phyloP scores from a whole-genome alignment of 768 basidiomycete genomes.

The Crassisporium funariophilum region DNA sequence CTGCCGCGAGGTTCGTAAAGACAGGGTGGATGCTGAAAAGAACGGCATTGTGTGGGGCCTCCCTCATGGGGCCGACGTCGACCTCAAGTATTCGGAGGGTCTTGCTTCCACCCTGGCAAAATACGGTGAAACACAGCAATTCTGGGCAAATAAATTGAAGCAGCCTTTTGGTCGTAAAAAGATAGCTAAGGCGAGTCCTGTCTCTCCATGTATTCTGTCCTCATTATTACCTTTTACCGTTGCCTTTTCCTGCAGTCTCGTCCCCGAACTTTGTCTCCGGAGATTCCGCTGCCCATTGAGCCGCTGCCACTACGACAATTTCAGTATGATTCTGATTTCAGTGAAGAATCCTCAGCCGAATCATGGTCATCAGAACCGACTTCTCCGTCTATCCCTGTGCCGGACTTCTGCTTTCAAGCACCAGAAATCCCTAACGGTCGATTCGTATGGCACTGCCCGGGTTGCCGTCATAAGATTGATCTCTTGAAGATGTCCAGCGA shows the following conservation, averaged over 20 bases:
- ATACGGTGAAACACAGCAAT: constrained; percentile 31
- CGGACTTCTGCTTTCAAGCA: constrained; percentile 32
- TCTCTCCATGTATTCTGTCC: neutral
- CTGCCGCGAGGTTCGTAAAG: constrained; percentile 31
- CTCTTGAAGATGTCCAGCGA: constrained; percentile 42
- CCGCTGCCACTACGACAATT: constrained; percentile 11
- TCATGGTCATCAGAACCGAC: constrained; percentile 38
- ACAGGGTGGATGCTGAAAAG: constrained; percentile 32
- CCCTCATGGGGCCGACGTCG: constrained; percentile 17
- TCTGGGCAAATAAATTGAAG: constrained; percentile 33
- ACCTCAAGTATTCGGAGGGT: constrained; percentile 2
- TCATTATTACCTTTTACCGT: neutral
- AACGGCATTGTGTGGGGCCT: constrained; percentile 33
- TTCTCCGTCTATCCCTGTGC: constrained; percentile 32
- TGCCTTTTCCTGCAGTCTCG: too few relatives aligned
- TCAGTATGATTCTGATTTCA: constrained; percentile 60
- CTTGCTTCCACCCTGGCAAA: constrained; percentile 26
- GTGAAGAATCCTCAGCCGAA: constrained; percentile 47
- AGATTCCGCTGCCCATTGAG: neutral
- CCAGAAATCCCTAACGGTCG: constrained; percentile 45
- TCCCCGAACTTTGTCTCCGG: constrained; percentile 6
- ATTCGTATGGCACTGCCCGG: constrained; percentile 57
- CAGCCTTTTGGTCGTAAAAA: constrained; percentile 8
- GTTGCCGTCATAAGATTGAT: constrained; percentile 49
- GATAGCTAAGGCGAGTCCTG: constrained; percentile 3